These are phyloP conservation scores for Aristolochia fimbriata DNA, from an alignment of 164 flowering plant species.

Conservation along the genomic window DNA sequence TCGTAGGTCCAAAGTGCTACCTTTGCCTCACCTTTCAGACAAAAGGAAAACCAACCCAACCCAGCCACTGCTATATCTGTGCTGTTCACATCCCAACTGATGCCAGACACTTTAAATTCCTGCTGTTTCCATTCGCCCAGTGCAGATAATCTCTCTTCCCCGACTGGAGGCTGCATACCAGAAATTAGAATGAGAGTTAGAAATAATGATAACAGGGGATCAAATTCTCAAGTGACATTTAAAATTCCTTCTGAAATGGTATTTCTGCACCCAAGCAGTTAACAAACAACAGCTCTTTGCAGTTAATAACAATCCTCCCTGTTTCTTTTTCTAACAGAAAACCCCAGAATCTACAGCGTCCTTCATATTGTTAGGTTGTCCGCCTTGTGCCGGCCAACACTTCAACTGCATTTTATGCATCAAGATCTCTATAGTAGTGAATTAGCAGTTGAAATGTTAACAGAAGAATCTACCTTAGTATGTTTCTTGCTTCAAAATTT, in stretches of 20 bases:
- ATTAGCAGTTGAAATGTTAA: too few species aligned
- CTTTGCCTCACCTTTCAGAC: conserved; percentile 86
- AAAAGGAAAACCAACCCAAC: conserved; percentile 84
- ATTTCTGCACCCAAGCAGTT: neutral
- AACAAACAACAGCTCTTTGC: neutral
- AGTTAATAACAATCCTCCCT: too few species aligned
- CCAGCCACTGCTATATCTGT: conserved; percentile 78
- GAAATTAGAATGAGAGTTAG: neutral
- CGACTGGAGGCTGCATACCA: conserved; percentile 66
- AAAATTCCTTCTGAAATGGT: too few species aligned
- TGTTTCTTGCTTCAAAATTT: too few species aligned
- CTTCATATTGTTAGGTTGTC: too few species aligned
- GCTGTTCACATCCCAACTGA: conserved; percentile 84
- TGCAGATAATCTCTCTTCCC: conserved; percentile 52
- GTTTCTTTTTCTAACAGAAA: too few species aligned
- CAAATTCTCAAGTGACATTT: neutral
- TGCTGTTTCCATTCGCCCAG: conserved; percentile 58
- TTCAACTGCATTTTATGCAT: too few species aligned
- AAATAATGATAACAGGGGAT: neutral
- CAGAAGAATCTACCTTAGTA: too few species aligned
- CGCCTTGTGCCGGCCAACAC: too few species aligned
- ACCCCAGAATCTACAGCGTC: too few species aligned
- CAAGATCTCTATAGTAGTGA: too few species aligned
- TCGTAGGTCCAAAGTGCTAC: conserved; percentile 61
- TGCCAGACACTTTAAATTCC: conserved; percentile 62